phyloP scores from a whole-genome alignment of 345 rosid species.

The Pelargonium nanum region DNA sequence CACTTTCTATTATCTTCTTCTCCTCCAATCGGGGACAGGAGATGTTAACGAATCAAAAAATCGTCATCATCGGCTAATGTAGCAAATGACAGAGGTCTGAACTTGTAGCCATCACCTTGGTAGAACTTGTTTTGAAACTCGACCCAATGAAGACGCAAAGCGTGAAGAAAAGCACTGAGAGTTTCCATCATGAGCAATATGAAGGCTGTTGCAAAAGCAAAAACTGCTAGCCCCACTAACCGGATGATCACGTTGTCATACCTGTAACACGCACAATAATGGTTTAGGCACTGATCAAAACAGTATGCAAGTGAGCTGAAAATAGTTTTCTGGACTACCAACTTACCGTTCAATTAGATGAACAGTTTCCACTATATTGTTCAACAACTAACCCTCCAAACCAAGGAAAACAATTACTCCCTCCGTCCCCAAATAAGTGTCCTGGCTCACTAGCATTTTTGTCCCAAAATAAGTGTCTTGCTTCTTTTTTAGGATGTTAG shows the following conservation, averaged over 20 bases:
- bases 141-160: conserved; percentile 32
- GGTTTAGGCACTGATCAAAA: neutral
- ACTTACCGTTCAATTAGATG: neutral
- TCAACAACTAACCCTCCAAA: no score
- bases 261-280: conserved; percentile 6
- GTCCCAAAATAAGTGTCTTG: no score
- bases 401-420: no score
- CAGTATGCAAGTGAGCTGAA: neutral
- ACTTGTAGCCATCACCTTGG: conserved; percentile 26
- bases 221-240: conserved; percentile 23
- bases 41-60: neutral
- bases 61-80: conserved; percentile 7
- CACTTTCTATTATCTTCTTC: neutral
- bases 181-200: conserved; percentile 27
- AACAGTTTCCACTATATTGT: neutral
- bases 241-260: conserved; percentile 18
- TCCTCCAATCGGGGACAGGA: neutral
- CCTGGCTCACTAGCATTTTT: no score
- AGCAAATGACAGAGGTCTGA: conserved; percentile 21
- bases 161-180: conserved; percentile 27
- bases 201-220: conserved; percentile 22
- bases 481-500: no score
- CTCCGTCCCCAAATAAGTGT: no score
- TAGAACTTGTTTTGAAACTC: conserved; percentile 27
- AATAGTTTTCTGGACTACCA: neutral